Conservation (phyloP, 2,329 filamentous ascomycete genomes). For the Chrysosphaeria jannelii region DNA sequence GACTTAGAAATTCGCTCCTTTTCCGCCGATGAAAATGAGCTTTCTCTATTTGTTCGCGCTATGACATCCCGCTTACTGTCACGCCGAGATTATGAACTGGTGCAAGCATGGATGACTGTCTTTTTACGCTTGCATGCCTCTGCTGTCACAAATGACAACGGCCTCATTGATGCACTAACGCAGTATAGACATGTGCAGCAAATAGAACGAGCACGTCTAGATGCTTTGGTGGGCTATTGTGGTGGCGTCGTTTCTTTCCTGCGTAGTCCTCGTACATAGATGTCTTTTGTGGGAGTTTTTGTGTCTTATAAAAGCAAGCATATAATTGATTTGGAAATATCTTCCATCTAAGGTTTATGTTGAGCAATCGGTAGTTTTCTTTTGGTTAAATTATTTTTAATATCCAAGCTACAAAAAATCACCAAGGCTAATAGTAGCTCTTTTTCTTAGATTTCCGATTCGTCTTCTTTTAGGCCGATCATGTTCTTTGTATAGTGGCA, state of each 20-base stretch:
- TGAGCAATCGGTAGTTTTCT: not conserved
- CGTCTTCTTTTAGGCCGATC: too few species aligned
- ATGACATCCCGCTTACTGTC: slow-evolving; percentile 38
- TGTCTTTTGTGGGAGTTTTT: not conserved
- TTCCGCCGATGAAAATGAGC: slow-evolving; percentile 24
- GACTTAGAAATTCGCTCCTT: slow-evolving; percentile 79
- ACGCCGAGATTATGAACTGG: slow-evolving; percentile 67
- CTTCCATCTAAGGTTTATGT: not conserved
- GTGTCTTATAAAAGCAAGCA: too few species aligned
- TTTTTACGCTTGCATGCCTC: slow-evolving; percentile 45
- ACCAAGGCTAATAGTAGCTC: too few species aligned
- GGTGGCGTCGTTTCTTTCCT: slow-evolving; percentile 63
- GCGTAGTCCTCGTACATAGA: slow-evolving; percentile 24
- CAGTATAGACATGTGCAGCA: slow-evolving; percentile 47
- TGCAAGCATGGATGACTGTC: slow-evolving; percentile 92
- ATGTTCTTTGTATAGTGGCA: too few species aligned
- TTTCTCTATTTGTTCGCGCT: slow-evolving; percentile 53
- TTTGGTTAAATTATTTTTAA: not conserved
- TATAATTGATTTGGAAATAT: too few species aligned
- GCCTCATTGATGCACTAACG: slow-evolving; percentile 18
- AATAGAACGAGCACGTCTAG: slow-evolving; percentile 37
- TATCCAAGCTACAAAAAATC: too few species aligned
- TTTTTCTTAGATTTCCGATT: too few species aligned
- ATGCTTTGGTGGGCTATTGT: slow-evolving; percentile 59
- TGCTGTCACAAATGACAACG: slow-evolving; percentile 1